Evolutionary conservation across 2,329 filamentous ascomycete species (phyloP), one percentile per base, ranked within the genome.

Genomic region (Pseudogymnoascus sp.): DNA sequence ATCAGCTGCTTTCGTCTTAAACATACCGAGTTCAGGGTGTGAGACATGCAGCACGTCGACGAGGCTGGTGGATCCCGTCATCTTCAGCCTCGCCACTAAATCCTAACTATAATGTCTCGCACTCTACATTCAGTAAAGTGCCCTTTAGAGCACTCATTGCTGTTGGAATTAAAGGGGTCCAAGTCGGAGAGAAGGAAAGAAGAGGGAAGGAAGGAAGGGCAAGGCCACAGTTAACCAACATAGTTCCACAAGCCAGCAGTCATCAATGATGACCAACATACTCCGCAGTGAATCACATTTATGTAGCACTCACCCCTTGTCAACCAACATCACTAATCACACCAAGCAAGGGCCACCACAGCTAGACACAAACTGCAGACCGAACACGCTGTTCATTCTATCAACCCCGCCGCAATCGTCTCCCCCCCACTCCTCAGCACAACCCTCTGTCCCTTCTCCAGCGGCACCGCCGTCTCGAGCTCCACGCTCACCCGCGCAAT

Each of bases 381-480:
- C 21, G 21, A 55, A 55, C 48, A 55, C 48, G 48, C 27, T 55
- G 48, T 55, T 55, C 48, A 55, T 55, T 96, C 92, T 68, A 97
- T 75, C 65, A 96, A 76, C 1, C 94, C 94, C 37, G 92, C 92
- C 9, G 91, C 94, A 63, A 97, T 82, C 1, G 94, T 97, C 67
- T 88, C 84, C 1, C 94, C 94, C 60, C 86, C 85, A 66, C 86
- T 86, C 64, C 94, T 81, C 60, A 99, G 75, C 29, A 97, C 89
- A 48, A 99, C 85, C 67, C 91, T 82, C 66, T 87, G 87, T 0
- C 89, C 90, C 13, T 82, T 81, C 74, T 97, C 94, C 55, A 97
- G 74, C 13, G 94, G 92, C 60, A 94, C 83, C 65, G 86, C 87
- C 21, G 80, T 78, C 59, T 87, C 85, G 69, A 96, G 77, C 72